Evolutionary conservation across 2,329 filamentous ascomycete genomes (phyloP), one percentile per base, ranked within the genome.

Genomic region (Trematosphaeria pertusa): DNA sequence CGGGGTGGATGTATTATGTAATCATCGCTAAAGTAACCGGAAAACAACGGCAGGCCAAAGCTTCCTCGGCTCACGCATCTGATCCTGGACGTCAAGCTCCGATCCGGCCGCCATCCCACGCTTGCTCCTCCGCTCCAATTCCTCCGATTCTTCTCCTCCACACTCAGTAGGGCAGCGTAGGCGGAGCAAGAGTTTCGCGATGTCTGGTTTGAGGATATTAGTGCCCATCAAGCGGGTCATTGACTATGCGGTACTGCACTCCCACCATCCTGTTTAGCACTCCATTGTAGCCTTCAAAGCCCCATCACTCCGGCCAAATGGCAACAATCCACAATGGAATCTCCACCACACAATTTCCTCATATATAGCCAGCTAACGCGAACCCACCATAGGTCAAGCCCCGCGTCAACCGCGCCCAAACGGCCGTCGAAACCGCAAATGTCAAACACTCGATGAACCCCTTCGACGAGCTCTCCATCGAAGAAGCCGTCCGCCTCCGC

Each of bases 401-500:
- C 42, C 83, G 85, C 58, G 84, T 87, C 69, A 87, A 87, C 78
- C 85, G 85, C 61, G 72, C 85, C 56, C 81, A 85, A 75, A 97
- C 93, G 52, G 93, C 86, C 69, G 88, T 99, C 75, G 93, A 97
- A 77, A 96, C 89, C 44, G 82, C 87, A 56, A 89, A 89, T 61
- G 91, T 97, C 68, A 97, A 97, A 78, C 93, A 97, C 82, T 92
- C 87, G 72, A 93, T 99, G 85, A 99, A 97, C 81, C 94, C 94
- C 15, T 99, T 99, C 77, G 94, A 99, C 80, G 94, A 99, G 75
- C 89, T 99, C 67, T 95, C 91, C 33, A 86, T 99, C 73, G 94
- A 99, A 78, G 94, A 97, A 79, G 90, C 92, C 40, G 89, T 97
- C 40, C 91, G 90, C 31, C 88, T 99, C 70, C 92, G 94, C 73